A percentile compares a stretch with the other conserved stretches of the same genome.
phyloP scores from a whole-genome alignment of 148 eudicot species.

The Camellia lanceoleosa region DNA sequence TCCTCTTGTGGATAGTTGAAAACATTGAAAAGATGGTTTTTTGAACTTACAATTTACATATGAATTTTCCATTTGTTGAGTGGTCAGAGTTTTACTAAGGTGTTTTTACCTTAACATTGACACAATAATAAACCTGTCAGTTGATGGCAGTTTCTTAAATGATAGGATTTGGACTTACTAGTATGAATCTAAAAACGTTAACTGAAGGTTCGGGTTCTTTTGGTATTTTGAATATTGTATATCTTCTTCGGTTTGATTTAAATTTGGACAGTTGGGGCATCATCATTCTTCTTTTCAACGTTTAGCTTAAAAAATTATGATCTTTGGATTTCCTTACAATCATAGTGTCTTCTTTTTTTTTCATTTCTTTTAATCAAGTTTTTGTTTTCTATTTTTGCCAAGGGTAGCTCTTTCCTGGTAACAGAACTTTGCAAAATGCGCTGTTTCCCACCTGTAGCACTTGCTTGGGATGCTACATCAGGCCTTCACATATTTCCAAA shows the following conservation, averaged over 20 bases:
- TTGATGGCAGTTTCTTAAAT: not conserved
- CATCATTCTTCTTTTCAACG: not conserved
- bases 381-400: not conserved
- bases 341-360: too few species aligned
- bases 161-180: slow-evolving; percentile 3
- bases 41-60: not conserved
- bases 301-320: not conserved
- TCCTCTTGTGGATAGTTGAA: not conserved
- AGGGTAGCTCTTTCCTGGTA: slow-evolving; percentile 1
- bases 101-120: not conserved
- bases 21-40: not conserved
- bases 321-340: not conserved
- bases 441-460: slow-evolving; percentile 95
- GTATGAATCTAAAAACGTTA: not conserved
- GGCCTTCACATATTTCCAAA: slow-evolving; percentile 87
- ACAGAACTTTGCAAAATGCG: slow-evolving; percentile 88
- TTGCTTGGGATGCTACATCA: slow-evolving; percentile 89
- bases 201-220: not conserved
- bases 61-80: not conserved
- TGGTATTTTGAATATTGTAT: not conserved
- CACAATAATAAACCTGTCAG: not conserved
- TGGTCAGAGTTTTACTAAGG: not conserved
- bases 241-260: not conserved
- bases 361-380: not conserved
- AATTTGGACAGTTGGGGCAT: not conserved